These are phyloP conservation scores for Hirschioporus abietinus DNA, from an alignment of 768 basidiomycete species.

Conservation along the genomic window DNA sequence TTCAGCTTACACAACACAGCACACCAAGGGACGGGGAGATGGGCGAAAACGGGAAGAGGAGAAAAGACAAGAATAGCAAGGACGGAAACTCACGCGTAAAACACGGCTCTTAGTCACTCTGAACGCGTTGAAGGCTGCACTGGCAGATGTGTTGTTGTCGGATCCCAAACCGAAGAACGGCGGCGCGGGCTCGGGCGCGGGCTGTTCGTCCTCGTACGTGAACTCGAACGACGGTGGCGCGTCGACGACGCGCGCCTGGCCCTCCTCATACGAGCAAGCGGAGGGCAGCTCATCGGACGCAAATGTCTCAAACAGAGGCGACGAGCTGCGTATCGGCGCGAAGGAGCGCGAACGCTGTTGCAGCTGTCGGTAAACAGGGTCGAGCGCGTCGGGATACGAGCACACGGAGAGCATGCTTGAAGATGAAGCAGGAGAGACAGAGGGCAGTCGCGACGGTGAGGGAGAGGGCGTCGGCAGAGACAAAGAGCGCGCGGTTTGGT, in stretches of 20 bases:
- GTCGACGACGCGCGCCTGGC: too few species aligned
- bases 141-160: background rate
- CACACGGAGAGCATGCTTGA: background rate
- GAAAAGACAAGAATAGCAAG: background rate
- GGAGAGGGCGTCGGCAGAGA: background rate
- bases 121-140: conserved; percentile 1
- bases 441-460: background rate
- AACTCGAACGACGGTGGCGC: background rate
- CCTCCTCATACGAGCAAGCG: too few species aligned
- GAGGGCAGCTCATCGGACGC: background rate
- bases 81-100: conserved; percentile 3
- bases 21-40: background rate
- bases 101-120: conserved; percentile 4
- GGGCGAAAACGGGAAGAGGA: background rate
- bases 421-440: background rate
- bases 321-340: background rate
- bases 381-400: background rate
- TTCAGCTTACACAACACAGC: background rate
- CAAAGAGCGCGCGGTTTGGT: background rate
- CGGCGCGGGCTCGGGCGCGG: too few species aligned
- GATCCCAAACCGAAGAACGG: background rate
- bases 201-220: background rate
- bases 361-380: too few species aligned
- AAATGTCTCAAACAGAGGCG: background rate
- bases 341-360: background rate